Conservation (phyloP, 1,139 yeast genomes). For the Ogataea hybrid region DNA sequence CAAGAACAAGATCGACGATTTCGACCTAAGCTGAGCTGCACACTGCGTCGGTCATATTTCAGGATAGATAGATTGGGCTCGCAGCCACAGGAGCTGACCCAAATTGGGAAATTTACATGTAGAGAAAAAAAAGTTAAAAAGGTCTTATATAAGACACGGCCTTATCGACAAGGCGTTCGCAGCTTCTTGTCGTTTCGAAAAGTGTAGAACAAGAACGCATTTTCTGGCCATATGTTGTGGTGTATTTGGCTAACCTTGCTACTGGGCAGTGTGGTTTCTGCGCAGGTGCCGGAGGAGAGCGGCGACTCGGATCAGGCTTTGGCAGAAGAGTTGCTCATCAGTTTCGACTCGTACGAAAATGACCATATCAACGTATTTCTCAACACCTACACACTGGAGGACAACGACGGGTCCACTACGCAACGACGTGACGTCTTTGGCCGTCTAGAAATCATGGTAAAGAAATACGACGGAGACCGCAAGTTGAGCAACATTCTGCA, state of each 20-base stretch:
- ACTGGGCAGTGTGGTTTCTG: background rate
- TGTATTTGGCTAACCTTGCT: background rate
- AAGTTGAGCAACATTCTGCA: slow-evolving; percentile 14
- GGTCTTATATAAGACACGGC: background rate
- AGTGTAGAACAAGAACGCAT: background rate
- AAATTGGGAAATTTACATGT: slow-evolving; percentile 8
- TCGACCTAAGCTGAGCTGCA: slow-evolving; percentile 53
- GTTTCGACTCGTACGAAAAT: slow-evolving; percentile 12
- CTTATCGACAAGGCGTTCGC: background rate
- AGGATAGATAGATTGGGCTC: slow-evolving; percentile 1
- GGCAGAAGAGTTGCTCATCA: slow-evolving; percentile 5
- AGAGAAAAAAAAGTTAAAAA: background rate
- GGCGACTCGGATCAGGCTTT: background rate
- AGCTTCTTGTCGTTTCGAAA: background rate
- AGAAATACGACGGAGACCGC: slow-evolving; percentile 12
- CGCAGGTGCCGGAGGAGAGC: background rate
- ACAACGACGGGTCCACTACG: background rate
- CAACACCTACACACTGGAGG: slow-evolving; percentile 7
- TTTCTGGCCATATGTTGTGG: background rate
- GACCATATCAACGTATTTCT: slow-evolving; percentile 10
- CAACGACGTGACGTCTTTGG: slow-evolving; percentile 2
- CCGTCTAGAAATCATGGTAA: slow-evolving; percentile 18
- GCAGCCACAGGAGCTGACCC: slow-evolving; percentile 4
- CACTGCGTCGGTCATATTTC: background rate
- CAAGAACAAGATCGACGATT: slow-evolving; percentile 82